phyloP scores from a whole-genome alignment of 2,329 filamentous ascomycete species.

The Trichoderma endophyticum region DNA sequence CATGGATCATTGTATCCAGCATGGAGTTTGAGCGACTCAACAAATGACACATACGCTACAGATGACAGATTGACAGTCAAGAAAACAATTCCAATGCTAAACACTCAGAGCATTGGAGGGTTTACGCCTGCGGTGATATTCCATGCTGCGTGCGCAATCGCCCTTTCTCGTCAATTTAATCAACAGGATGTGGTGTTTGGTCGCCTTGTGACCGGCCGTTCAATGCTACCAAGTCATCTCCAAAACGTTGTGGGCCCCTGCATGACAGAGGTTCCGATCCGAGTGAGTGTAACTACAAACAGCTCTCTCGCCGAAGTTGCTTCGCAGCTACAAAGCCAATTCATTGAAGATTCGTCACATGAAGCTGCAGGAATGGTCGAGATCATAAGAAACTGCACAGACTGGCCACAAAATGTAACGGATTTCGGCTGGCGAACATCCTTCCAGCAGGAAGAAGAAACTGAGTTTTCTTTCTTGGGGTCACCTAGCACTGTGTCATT shows the following conservation, averaged over 20 bases:
- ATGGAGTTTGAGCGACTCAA: neutral
- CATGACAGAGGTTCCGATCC: slow-evolving; percentile 8
- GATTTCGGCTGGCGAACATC: slow-evolving; percentile 15
- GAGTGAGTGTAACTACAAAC: neutral
- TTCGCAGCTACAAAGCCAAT: slow-evolving; percentile 6
- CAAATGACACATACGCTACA: neutral
- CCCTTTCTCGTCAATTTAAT: slow-evolving; percentile 3
- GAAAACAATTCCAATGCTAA: neutral
- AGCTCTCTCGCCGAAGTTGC: neutral
- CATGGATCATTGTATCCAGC: neutral
- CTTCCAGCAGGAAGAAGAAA: slow-evolving; percentile 11
- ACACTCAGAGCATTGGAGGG: neutral
- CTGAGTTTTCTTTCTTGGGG: slow-evolving; percentile 2
- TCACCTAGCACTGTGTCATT: neutral
- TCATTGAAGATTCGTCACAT: slow-evolving; percentile 2
- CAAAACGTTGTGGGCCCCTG: slow-evolving; percentile 18
- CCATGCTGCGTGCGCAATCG: slow-evolving; percentile 8
- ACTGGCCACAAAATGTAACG: slow-evolving; percentile 11
- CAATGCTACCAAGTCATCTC: slow-evolving; percentile 7
- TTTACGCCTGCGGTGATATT: slow-evolving; percentile 6
- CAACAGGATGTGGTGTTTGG: slow-evolving; percentile 13
- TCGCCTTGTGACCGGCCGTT: slow-evolving; percentile 16
- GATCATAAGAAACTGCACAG: slow-evolving; percentile 10
- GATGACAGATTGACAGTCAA: neutral
- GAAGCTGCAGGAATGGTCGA: slow-evolving; percentile 10